Base-by-base conservation (phyloP, 257 asterid genomes). In the Datura wrightii region DNA sequence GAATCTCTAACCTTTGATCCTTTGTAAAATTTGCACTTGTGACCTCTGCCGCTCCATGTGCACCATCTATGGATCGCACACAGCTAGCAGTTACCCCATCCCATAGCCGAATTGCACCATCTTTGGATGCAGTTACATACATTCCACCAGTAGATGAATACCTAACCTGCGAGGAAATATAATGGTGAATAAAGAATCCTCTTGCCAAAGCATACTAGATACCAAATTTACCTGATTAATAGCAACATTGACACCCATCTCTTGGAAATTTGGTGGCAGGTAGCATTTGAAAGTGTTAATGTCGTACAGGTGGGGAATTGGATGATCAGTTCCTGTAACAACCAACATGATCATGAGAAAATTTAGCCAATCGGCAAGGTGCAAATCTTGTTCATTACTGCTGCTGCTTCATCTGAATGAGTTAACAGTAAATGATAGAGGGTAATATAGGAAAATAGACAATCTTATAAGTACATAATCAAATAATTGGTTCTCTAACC, bases 111-210 rank as follows among this genome's bases (percentile, higher is more conserved):
- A 94, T 82, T 78, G 91, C 91, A 82, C 98, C 97, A 86, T 94
- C 97, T 89, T 94, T 93, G 62, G 97, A 94, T 86, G 98, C 97
- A n/a, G 98, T 93, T 70, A 93, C 95, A 84, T 93, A 93, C 92
- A 92, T 90, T 80, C 94, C 92, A 78, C 97, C 97, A 44, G 92
- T 91, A 19, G 90, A 85, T 13, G 98, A 92, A 88, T 94, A 94
- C 79, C 97, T 91, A 84, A 94, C 93, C 98, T 94, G 87, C 79
- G 83, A 37, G 65, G 83, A 67, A 70, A 80, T 52, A 31, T 58
- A 31, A 52, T 65, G 9, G 46, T 76, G 54, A 48, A 13, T 24
- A 19, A 58, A n/a, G 56, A 79, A 63, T 46, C 79, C 41, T 52
- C 37, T 48, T 19, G n/a, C 46, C 67, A 13, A 58, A 39, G n/a